Percentiles rank a stretch among this genome's conserved stretches.
Evolutionary conservation across 495 filamentous ascomycete genomes (phyloP).

Genomic region (Talaromyces ruber): DNA sequence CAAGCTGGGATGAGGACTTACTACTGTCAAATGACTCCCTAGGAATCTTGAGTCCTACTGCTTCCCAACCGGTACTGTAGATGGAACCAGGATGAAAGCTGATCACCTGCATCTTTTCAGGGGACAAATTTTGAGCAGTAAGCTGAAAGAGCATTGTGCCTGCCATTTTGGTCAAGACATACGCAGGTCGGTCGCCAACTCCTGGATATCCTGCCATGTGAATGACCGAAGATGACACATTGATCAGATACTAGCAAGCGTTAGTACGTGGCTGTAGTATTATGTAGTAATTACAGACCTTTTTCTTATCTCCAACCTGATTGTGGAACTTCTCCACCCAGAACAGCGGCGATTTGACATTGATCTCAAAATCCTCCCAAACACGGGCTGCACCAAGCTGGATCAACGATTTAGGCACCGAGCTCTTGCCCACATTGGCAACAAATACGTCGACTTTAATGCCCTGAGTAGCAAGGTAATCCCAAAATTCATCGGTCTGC

Average conservation of each 20-base stretch:
- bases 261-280: not conserved
- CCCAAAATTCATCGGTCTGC: slow-evolving; percentile 19
- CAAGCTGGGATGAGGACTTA: slow-evolving; percentile 10
- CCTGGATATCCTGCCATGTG: not conserved
- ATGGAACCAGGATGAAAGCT: slow-evolving; percentile 36
- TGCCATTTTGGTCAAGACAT: not conserved
- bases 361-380: slow-evolving; percentile 14
- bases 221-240: not conserved
- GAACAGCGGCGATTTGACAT: not conserved
- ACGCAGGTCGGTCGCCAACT: not conserved
- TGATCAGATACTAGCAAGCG: not conserved
- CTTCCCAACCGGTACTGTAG: slow-evolving; percentile 16
- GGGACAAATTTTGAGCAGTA: slow-evolving; percentile 19
- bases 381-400: slow-evolving; percentile 14
- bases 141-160: slow-evolving; percentile 17
- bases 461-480: slow-evolving; percentile 14
- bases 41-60: slow-evolving; percentile 7
- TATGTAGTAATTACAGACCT: not conserved
- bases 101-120: slow-evolving; percentile 26
- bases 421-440: slow-evolving; percentile 21
- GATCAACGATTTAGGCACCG: slow-evolving; percentile 11
- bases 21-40: slow-evolving; percentile 26
- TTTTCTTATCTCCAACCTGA: not conserved
- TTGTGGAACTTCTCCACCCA: not conserved
- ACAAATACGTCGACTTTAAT: slow-evolving; percentile 30